Conservation (phyloP, 1,284 basidiomycete genomes). For the Moesziomyces parantarcticus region DNA sequence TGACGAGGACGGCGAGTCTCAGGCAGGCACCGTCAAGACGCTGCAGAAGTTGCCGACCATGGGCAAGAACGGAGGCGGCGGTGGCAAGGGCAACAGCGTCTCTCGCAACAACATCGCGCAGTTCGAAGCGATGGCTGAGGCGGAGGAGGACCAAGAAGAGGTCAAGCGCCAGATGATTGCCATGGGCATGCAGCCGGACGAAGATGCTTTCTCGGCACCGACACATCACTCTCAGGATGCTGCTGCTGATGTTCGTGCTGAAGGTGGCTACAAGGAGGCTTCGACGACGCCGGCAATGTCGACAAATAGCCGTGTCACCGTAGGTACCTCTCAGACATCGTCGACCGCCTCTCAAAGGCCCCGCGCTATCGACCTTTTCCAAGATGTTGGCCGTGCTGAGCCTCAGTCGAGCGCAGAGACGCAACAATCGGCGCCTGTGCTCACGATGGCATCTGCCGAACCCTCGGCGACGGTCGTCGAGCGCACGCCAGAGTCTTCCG, state of each 20-base stretch:
- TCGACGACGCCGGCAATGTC: conserved; percentile 1
- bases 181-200: conserved; percentile 53
- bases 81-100: conserved; percentile 41
- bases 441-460: background rate
- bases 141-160: conserved; percentile 54
- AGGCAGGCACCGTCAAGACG: conserved; percentile 56
- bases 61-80: conserved; percentile 37
- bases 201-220: conserved; percentile 32
- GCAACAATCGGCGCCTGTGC: background rate
- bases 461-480: background rate
- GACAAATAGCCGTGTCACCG: conserved; percentile 5
- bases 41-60: conserved; percentile 40
- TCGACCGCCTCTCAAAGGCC: conserved; percentile 25
- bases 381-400: background rate
- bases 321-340: conserved; percentile 23
- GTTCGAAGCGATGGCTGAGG: conserved; percentile 53
- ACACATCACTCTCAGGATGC: background rate
- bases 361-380: conserved; percentile 54
- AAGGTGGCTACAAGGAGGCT: background rate
- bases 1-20: conserved; percentile 57
- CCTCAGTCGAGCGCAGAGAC: background rate
- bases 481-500: background rate
- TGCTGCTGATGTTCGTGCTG: background rate
- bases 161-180: conserved; percentile 49
- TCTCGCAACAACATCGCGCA: conserved; percentile 53